Conservation (phyloP, 768 basidiomycete species). For the Suillus spraguei region DNA sequence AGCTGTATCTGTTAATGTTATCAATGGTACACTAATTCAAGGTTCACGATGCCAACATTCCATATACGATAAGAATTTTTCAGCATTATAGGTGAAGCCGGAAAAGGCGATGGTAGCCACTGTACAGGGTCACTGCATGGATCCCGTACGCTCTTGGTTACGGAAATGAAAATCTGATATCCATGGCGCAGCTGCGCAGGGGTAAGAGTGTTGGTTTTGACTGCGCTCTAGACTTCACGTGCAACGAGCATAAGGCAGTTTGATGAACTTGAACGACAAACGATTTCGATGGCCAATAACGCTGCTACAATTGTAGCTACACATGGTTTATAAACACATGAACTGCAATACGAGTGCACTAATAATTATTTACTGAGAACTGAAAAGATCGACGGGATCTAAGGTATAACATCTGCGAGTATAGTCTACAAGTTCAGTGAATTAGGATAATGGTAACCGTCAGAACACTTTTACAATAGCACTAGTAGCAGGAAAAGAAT, state of each 20-base stretch:
- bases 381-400: background rate
- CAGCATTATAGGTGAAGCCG: background rate
- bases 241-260: background rate
- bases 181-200: background rate
- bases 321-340: background rate
- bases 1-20: background rate
- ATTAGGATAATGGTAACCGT: conserved; percentile 1
- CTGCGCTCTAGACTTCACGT: background rate
- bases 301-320: background rate
- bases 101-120: background rate
- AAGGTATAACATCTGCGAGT: background rate
- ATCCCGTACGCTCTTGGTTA: background rate
- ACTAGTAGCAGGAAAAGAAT: background rate
- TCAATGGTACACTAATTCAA: background rate
- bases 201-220: background rate
- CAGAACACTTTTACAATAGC: background rate
- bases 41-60: background rate
- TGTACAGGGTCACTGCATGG: background rate
- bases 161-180: background rate
- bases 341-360: background rate
- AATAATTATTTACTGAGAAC: background rate
- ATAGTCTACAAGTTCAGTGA: background rate
- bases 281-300: background rate
- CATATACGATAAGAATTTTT: background rate
- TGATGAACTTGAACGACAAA: background rate